Evolutionary conservation across 805 yeast genomes (phyloP).

Genomic region (Yarrowia sp.): DNA sequence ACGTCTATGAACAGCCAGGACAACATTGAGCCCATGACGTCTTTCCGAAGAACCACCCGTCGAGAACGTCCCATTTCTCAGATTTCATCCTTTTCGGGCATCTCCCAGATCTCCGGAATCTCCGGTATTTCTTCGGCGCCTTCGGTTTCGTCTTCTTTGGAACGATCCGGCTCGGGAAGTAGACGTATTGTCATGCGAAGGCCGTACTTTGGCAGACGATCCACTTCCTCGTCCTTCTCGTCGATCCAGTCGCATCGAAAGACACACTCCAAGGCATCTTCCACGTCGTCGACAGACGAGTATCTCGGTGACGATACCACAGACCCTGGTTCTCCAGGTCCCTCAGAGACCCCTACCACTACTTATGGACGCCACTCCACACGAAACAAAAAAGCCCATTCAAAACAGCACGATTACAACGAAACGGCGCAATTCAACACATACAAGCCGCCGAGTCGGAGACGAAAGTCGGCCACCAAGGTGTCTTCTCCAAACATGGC

Average conservation of each 20-base stretch:
- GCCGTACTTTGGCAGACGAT: slow-evolving; percentile 42
- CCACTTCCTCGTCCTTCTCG: slow-evolving; percentile 47
- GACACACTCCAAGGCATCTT: slow-evolving; percentile 44
- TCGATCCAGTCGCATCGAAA: slow-evolving; percentile 43
- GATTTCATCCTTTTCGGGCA: slow-evolving; percentile 57
- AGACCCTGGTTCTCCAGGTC: slow-evolving; percentile 11
- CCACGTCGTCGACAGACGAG: slow-evolving; percentile 42
- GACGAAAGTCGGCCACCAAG: slow-evolving; percentile 18
- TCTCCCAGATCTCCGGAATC: slow-evolving; percentile 60
- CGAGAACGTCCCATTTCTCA: slow-evolving; percentile 58
- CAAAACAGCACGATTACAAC: slow-evolving; percentile 47
- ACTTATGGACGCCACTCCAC: slow-evolving; percentile 10
- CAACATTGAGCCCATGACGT: slow-evolving; percentile 28
- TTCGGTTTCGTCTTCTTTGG: slow-evolving; percentile 43
- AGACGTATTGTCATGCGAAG: slow-evolving; percentile 33
- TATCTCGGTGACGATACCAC: slow-evolving; percentile 12
- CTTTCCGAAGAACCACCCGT: slow-evolving; percentile 6
- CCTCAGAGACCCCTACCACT: slow-evolving; percentile 13
- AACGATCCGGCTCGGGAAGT: slow-evolving; percentile 38
- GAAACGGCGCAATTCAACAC: slow-evolving; percentile 45
- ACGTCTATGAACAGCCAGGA: neutral
- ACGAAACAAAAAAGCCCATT: slow-evolving; percentile 17
- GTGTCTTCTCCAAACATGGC: slow-evolving; percentile 24
- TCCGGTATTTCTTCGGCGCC: slow-evolving; percentile 45
- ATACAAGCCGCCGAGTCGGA: slow-evolving; percentile 38